These are phyloP conservation scores for Boletus rubescentipes DNA, from an alignment of 768 basidiomycete species.

Conservation along the genomic window DNA sequence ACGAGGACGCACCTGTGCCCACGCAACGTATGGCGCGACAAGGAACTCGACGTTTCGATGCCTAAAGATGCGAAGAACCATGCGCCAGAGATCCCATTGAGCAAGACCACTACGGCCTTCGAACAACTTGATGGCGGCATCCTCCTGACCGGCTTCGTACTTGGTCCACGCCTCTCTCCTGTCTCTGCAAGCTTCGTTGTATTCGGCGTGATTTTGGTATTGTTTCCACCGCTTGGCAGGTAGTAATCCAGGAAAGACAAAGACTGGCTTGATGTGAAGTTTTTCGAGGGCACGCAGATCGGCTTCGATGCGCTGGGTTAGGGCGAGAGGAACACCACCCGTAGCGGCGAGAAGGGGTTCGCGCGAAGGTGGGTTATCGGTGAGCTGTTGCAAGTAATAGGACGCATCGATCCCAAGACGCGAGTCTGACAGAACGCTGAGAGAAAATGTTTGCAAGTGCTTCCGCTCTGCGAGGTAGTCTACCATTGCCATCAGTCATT, in stretches of 20 bases:
- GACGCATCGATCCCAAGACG: constrained; percentile 97
- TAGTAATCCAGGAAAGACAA: constrained; percentile 90
- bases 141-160: constrained; percentile 91
- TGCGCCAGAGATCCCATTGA: constrained; percentile 94
- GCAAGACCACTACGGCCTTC: constrained; percentile 68
- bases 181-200: constrained; percentile 70
- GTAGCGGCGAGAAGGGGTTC: constrained; percentile 95
- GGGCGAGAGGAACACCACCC: constrained; percentile 88
- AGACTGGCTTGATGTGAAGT: constrained; percentile 95
- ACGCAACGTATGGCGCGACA: constrained; percentile 92
- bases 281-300: constrained; percentile 91
- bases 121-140: constrained; percentile 82
- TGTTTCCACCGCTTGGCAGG: constrained; percentile 72
- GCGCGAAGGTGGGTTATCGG: constrained; percentile 70
- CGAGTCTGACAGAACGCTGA: constrained; percentile 82
- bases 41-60: constrained; percentile 95
- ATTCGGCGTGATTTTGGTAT: constrained; percentile 50
- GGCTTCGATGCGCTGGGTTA: constrained; percentile 84
- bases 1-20: constrained; percentile 79
- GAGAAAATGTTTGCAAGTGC: constrained; percentile 78
- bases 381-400: constrained; percentile 80
- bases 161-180: constrained; percentile 86
- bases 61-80: constrained; percentile 88
- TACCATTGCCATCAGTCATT: constrained; percentile 30
- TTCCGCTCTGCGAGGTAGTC: constrained; percentile 87